These are phyloP conservation scores for Candida vaughaniae DNA, from an alignment of 805 yeast genomes.

Conservation along the genomic window DNA sequence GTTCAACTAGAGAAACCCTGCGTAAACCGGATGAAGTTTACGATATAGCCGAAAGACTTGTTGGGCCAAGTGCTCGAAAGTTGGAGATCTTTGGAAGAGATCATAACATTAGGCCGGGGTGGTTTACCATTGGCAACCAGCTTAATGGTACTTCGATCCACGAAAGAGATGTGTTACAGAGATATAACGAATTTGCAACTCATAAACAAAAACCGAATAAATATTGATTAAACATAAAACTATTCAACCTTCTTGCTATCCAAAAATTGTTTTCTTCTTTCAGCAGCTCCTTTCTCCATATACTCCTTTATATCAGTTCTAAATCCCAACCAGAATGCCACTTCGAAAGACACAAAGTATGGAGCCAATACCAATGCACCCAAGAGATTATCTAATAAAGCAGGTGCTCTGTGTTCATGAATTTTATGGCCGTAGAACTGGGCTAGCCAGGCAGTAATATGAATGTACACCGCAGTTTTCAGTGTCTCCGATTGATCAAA, in stretches of 20 bases:
- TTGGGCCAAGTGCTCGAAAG: slow-evolving; percentile 73
- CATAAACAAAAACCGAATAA: slow-evolving; percentile 2
- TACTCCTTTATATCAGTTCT: slow-evolving; percentile 48
- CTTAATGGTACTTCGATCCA: slow-evolving; percentile 56
- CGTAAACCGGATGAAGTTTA: slow-evolving; percentile 90
- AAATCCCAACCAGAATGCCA: slow-evolving; percentile 66
- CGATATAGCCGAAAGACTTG: slow-evolving; percentile 80
- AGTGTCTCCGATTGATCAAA: slow-evolving; percentile 20
- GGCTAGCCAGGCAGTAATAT: slow-evolving; percentile 66
- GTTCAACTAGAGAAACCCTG: slow-evolving; percentile 83
- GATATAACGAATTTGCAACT: slow-evolving; percentile 28
- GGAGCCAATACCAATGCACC: slow-evolving; percentile 93
- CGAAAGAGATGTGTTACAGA: slow-evolving; percentile 55
- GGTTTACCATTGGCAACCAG: slow-evolving; percentile 88
- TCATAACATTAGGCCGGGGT: slow-evolving; percentile 83
- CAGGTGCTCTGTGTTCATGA: slow-evolving; percentile 83
- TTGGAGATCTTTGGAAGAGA: slow-evolving; percentile 87
- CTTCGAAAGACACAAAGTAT: slow-evolving; percentile 78
- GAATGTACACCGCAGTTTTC: slow-evolving; percentile 37
- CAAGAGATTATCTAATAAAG: slow-evolving; percentile 73
- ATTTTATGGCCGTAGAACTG: slow-evolving; percentile 89
- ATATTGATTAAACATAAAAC: not conserved
- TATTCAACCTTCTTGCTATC: slow-evolving; percentile 2
- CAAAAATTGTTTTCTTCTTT: slow-evolving; percentile 10
- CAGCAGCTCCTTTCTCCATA: slow-evolving; percentile 49